Conservation (phyloP, 495 filamentous ascomycete genomes). For the Pyronema omphalodes region DNA sequence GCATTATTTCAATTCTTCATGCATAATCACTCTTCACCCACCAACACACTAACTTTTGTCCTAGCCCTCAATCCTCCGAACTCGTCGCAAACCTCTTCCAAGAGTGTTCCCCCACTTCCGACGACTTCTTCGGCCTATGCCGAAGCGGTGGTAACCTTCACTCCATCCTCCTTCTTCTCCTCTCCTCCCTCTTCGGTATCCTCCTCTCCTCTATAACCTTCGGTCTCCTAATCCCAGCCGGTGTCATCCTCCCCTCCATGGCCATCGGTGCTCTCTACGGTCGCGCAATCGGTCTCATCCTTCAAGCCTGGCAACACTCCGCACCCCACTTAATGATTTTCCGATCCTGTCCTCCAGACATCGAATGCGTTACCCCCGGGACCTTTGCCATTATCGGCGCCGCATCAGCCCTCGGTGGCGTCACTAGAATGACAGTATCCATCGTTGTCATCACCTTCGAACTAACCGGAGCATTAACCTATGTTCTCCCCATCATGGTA, state of each 20-base stretch:
- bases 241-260: constrained; percentile 94
- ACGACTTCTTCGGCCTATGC: constrained; percentile 79
- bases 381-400: constrained; percentile 94
- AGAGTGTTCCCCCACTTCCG: constrained; percentile 58
- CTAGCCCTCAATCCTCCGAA: constrained; percentile 58
- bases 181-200: constrained; percentile 67
- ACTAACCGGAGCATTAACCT: constrained; percentile 84
- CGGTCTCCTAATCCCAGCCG: constrained; percentile 88
- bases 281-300: constrained; percentile 72
- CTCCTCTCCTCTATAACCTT: constrained; percentile 79
- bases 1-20: too few relatives aligned
- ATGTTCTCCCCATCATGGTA: constrained; percentile 97
- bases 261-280: constrained; percentile 85
- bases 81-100: constrained; percentile 83
- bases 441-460: constrained; percentile 99
- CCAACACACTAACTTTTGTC: not conserved
- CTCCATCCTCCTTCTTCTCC: constrained; percentile 58
- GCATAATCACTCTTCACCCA: too few relatives aligned
- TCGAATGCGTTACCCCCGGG: constrained; percentile 81
- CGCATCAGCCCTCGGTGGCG: constrained; percentile 84
- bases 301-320: constrained; percentile 72
- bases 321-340: constrained; percentile 65
- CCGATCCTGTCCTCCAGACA: constrained; percentile 63
- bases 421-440: constrained; percentile 91
- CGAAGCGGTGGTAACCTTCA: constrained; percentile 42